These are phyloP conservation scores for Rhodosporidiobolus sp. DNA, from an alignment of 768 basidiomycete genomes.

Conservation along the genomic window DNA sequence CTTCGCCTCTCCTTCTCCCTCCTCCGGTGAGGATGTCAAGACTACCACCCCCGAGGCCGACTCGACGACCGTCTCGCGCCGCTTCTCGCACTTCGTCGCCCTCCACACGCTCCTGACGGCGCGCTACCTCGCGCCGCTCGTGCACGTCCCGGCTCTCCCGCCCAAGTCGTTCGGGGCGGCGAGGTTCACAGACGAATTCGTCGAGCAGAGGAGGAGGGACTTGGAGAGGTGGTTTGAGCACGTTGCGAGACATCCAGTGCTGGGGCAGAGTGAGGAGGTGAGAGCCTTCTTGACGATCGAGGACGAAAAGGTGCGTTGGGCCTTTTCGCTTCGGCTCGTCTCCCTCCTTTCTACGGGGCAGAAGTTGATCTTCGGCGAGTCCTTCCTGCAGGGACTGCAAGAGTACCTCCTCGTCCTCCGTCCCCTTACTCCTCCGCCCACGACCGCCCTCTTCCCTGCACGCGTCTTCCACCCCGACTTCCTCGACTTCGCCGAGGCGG, in stretches of 20 bases:
- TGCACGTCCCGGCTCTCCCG: slow-evolving; percentile 75
- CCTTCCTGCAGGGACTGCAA: slow-evolving; percentile 1
- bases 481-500: slow-evolving; percentile 69
- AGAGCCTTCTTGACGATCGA: slow-evolving; percentile 77
- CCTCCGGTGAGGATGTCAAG: neutral
- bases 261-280: slow-evolving; percentile 72
- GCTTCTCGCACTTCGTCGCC: slow-evolving; percentile 79
- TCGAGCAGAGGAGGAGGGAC: slow-evolving; percentile 76
- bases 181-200: slow-evolving; percentile 73
- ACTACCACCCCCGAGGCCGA: slow-evolving; percentile 26
- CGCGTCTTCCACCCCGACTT: slow-evolving; percentile 80
- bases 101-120: slow-evolving; percentile 68
- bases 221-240: slow-evolving; percentile 72
- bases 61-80: slow-evolving; percentile 70
- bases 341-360: neutral
- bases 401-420: neutral
- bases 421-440: slow-evolving; percentile 52
- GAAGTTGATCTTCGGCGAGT: neutral
- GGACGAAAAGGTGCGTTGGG: slow-evolving; percentile 61
- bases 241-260: slow-evolving; percentile 70
- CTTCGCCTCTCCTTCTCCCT: slow-evolving; percentile 54
- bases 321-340: slow-evolving; percentile 1
- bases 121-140: slow-evolving; percentile 61
- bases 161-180: slow-evolving; percentile 76
- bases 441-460: slow-evolving; percentile 68